Conservation (phyloP, 768 basidiomycete genomes). For the Coprinopsis marcescibilis region DNA sequence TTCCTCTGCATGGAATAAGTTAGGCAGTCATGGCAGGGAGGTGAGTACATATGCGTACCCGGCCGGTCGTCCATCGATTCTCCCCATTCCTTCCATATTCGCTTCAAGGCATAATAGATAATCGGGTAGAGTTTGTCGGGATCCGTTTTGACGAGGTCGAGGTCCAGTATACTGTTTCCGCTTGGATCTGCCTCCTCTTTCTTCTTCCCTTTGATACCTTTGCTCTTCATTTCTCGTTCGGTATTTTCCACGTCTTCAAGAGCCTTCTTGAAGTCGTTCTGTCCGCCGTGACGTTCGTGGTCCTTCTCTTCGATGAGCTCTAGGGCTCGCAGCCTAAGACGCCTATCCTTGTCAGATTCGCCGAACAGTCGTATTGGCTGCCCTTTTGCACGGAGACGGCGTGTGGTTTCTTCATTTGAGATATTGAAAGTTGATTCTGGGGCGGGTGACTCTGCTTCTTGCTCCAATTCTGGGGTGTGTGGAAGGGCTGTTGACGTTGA, state of each 20-base stretch:
- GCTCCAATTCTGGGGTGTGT: slow-evolving; percentile 22
- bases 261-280: slow-evolving; percentile 92
- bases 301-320: slow-evolving; percentile 94
- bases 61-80: slow-evolving; percentile 92
- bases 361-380: slow-evolving; percentile 95
- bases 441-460: slow-evolving; percentile 32
- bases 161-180: slow-evolving; percentile 58
- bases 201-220: slow-evolving; percentile 51
- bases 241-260: slow-evolving; percentile 83
- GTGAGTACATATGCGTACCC: slow-evolving; percentile 45
- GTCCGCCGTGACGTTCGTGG: slow-evolving; percentile 71
- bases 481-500: slow-evolving; percentile 36
- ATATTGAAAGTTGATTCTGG: slow-evolving; percentile 73
- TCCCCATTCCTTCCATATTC: slow-evolving; percentile 93
- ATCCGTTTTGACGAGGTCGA: slow-evolving; percentile 79
- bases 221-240: slow-evolving; percentile 59
- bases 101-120: slow-evolving; percentile 94
- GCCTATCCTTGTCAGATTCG: slow-evolving; percentile 90
- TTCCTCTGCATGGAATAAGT: slow-evolving; percentile 45
- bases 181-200: slow-evolving; percentile 56
- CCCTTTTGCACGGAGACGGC: slow-evolving; percentile 83
- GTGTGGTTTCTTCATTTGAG: slow-evolving; percentile 87
- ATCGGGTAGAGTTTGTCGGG: slow-evolving; percentile 94
- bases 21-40: slow-evolving; percentile 1
- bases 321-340: slow-evolving; percentile 83